A percentile compares a stretch with the other conserved stretches of the same genome.
phyloP scores from a whole-genome alignment of 305 asterid species.

The Fraxinus angustifolia region DNA sequence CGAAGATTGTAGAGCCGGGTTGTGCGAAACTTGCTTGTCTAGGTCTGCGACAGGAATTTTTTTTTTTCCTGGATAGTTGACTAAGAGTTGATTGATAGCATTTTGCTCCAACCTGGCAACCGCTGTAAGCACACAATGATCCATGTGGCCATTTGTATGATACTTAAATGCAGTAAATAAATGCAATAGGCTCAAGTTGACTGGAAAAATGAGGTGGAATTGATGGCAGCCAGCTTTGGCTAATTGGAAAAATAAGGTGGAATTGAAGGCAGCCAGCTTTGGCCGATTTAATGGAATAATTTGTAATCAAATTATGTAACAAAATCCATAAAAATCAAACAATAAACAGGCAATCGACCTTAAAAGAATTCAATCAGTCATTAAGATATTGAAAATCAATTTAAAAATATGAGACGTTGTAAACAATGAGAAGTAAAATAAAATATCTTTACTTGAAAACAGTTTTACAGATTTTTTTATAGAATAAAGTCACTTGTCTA shows the following conservation, averaged over 20 bases:
- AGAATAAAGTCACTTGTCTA: too few species aligned
- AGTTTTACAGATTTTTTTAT: too few species aligned
- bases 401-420: not conserved
- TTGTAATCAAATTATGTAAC: slow-evolving; percentile 11
- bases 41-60: not conserved
- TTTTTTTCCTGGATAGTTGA: not conserved
- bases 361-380: not conserved
- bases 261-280: slow-evolving; percentile 21
- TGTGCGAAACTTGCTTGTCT: not conserved
- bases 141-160: not conserved
- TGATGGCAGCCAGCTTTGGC: slow-evolving; percentile 22
- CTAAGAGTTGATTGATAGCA: not conserved
- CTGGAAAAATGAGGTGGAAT: slow-evolving; percentile 1
- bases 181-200: slow-evolving; percentile 5
- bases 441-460: too few species aligned
- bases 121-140: not conserved
- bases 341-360: not conserved
- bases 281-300: not conserved
- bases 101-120: not conserved
- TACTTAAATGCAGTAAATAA: not conserved
- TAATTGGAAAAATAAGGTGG: not conserved
- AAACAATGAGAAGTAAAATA: not conserved
- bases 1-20: not conserved
- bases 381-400: not conserved
- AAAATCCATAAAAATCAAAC: not conserved